Conservation (phyloP, 108 stramenopile species). For the Pseudonitzschia multiseries region DNA sequence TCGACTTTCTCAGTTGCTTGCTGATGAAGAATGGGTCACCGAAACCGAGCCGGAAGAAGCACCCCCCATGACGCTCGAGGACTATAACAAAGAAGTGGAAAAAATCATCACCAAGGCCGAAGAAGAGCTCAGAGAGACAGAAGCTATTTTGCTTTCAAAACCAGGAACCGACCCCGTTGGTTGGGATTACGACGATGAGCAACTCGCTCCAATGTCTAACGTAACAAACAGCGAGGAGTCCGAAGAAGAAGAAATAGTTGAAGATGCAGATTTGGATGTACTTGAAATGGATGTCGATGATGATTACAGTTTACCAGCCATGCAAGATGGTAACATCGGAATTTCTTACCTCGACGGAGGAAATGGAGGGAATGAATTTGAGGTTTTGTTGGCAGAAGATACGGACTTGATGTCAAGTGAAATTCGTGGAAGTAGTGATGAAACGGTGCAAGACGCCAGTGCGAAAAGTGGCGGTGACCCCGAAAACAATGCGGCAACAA, state of each 20-base stretch:
- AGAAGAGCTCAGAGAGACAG: constrained; percentile 76
- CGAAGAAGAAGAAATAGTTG: constrained; percentile 14
- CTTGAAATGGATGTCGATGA: constrained; percentile 15
- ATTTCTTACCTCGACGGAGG: neutral
- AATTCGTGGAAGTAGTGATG: neutral
- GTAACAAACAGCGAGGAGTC: constrained; percentile 10
- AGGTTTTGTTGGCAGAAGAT: neutral
- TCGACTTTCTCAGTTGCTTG: constrained; percentile 43
- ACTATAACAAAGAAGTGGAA: constrained; percentile 65
- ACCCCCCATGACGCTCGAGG: constrained; percentile 42
- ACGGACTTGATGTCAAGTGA: neutral
- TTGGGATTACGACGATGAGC: constrained; percentile 32
- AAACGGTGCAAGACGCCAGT: neutral
- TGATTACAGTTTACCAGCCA: neutral
- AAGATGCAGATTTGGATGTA: constrained; percentile 5
- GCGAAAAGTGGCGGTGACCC: neutral
- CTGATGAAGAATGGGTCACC: constrained; percentile 51
- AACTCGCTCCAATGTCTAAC: constrained; percentile 22
- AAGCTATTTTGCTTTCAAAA: constrained; percentile 80
- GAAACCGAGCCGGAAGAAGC: constrained; percentile 24
- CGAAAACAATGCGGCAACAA: neutral
- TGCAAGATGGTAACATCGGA: neutral
- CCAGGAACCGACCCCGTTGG: constrained; percentile 58
- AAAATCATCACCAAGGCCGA: constrained; percentile 55
- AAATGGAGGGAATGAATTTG: neutral